These are phyloP conservation scores for Delitschia confertaspora DNA, from an alignment of 495 filamentous ascomycete genomes.

Conservation along the genomic window DNA sequence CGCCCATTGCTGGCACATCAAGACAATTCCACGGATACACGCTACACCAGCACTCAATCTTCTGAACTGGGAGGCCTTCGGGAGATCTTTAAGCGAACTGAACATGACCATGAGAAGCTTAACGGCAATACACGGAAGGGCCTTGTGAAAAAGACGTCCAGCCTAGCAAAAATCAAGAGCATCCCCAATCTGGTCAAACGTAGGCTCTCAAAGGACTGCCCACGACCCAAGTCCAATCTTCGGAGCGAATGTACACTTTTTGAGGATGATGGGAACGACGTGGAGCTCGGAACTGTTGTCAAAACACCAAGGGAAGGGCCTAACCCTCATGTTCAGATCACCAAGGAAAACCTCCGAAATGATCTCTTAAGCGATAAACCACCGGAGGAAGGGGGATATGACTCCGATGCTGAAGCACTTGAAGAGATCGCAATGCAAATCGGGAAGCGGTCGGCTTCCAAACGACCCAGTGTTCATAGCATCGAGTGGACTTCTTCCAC, in stretches of 20 bases:
- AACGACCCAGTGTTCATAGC: slow-evolving; percentile 23
- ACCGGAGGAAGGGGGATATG: slow-evolving; percentile 24
- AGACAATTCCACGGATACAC: slow-evolving; percentile 7
- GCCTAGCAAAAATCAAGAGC: slow-evolving; percentile 24
- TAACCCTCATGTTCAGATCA: slow-evolving; percentile 21
- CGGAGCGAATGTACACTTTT: not conserved
- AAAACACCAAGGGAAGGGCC: slow-evolving; percentile 11
- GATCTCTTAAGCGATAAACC: slow-evolving; percentile 26
- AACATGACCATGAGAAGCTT: slow-evolving; percentile 1
- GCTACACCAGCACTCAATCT: slow-evolving; percentile 22
- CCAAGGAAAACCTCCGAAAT: slow-evolving; percentile 22
- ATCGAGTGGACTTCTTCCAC: slow-evolving; percentile 24
- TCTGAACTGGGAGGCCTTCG: slow-evolving; percentile 23
- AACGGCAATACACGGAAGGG: not conserved
- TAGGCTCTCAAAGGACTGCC: slow-evolving; percentile 17
- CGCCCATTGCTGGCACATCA: slow-evolving; percentile 9
- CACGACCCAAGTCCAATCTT: not conserved
- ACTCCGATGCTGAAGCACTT: slow-evolving; percentile 24
- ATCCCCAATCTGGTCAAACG: slow-evolving; percentile 20
- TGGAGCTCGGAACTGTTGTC: slow-evolving; percentile 13
- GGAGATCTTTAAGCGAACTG: slow-evolving; percentile 15
- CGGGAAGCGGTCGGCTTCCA: slow-evolving; percentile 13
- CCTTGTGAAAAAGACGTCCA: slow-evolving; percentile 11
- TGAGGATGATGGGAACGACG: not conserved
- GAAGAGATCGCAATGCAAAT: slow-evolving; percentile 22